These are phyloP conservation scores for Stagonosporopsis tanaceti DNA, from an alignment of 2,329 filamentous ascomycete genomes.

Conservation along the genomic window DNA sequence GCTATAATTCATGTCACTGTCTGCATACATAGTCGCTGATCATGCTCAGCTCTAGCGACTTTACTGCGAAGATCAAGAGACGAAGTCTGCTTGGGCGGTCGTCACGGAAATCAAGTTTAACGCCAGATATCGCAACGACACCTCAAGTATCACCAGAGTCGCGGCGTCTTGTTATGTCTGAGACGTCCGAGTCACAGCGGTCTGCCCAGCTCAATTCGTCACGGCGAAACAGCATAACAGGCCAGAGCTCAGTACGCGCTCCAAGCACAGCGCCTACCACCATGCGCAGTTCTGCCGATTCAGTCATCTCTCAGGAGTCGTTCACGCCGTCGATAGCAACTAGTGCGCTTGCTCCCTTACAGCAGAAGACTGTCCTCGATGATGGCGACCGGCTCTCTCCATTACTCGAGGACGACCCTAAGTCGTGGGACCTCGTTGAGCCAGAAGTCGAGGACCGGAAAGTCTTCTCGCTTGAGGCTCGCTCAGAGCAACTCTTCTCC, in stretches of 20 bases:
- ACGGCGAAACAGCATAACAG: slow-evolving; percentile 19
- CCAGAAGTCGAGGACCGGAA: slow-evolving; percentile 35
- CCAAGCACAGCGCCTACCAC: slow-evolving; percentile 31
- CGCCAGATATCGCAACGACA: slow-evolving; percentile 19
- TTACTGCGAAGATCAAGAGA: slow-evolving; percentile 31
- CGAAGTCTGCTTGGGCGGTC: slow-evolving; percentile 18
- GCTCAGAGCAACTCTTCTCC: slow-evolving; percentile 72
- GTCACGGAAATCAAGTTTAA: slow-evolving; percentile 17
- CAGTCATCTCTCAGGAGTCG: slow-evolving; percentile 47
- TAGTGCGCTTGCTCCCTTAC: slow-evolving; percentile 52
- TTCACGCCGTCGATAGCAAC: slow-evolving; percentile 42
- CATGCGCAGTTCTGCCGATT: slow-evolving; percentile 48
- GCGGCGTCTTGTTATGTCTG: slow-evolving; percentile 21
- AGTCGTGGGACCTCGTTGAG: slow-evolving; percentile 63
- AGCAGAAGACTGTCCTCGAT: slow-evolving; percentile 52
- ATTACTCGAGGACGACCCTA: slow-evolving; percentile 61
- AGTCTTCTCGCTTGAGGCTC: slow-evolving; percentile 67
- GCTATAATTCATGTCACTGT: not conserved
- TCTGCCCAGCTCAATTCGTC: slow-evolving; percentile 25
- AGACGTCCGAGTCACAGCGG: slow-evolving; percentile 27
- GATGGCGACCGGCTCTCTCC: slow-evolving; percentile 57
- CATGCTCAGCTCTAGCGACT: slow-evolving; percentile 31
- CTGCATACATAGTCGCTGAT: slow-evolving; percentile 21
- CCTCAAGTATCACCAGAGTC: slow-evolving; percentile 16
- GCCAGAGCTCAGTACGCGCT: slow-evolving; percentile 19